phyloP scores from a whole-genome alignment of 495 filamentous ascomycete genomes.

The Penicillium malachiteum region DNA sequence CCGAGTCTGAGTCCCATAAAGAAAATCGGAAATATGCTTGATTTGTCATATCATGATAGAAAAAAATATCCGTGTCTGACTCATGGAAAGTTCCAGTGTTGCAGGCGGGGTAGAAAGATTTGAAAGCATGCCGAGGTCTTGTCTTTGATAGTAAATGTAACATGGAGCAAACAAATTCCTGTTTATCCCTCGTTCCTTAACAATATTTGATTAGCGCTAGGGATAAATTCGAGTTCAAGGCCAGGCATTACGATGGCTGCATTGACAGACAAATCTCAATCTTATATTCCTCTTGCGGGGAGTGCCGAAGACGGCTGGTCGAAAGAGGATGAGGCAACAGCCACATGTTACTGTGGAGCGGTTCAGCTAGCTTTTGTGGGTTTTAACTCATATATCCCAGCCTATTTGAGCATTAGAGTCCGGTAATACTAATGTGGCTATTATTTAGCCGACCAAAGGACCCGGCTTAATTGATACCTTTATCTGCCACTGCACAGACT shows the following conservation, averaged over 20 bases:
- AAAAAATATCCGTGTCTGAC: no score
- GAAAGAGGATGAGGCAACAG: constrained; percentile 5
- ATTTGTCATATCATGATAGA: no score
- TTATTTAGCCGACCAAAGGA: constrained; percentile 34
- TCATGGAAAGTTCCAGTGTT: no score
- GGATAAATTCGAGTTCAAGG: no score
- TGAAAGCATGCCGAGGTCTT: no score
- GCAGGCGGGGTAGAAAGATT: no score
- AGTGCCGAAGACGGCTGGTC: constrained; percentile 6
- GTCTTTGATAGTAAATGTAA: no score
- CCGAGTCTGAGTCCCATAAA: no score
- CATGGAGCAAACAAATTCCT: no score
- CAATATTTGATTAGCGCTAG: no score
- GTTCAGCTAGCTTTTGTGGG: constrained; percentile 6
- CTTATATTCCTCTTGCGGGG: constrained; percentile 5
- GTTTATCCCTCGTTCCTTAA: no score
- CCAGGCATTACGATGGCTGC: background rate
- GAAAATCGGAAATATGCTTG: no score
- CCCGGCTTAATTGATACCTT: constrained; percentile 50
- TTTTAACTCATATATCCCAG: background rate
- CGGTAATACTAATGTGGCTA: background rate
- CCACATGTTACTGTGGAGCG: constrained; percentile 8
- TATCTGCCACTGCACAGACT: constrained; percentile 58
- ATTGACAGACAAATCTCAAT: background rate
- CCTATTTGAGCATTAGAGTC: background rate